These are phyloP conservation scores for Teunomyces aglyptinius DNA, from an alignment of 805 yeast genomes.

Conservation along the genomic window DNA sequence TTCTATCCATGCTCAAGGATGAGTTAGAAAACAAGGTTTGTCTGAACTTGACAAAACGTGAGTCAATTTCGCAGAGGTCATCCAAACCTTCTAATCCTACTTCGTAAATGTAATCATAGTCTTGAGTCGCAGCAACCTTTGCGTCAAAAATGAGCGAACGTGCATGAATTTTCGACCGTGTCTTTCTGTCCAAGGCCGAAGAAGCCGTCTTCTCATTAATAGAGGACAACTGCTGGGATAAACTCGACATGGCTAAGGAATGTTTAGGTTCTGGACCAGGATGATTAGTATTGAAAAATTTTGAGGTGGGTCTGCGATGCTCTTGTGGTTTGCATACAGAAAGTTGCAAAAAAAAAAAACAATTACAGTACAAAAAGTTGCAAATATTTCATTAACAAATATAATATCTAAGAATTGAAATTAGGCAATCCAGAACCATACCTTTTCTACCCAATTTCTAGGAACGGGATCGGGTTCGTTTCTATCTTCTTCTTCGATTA, in stretches of 20 bases:
- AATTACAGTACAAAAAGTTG: neutral
- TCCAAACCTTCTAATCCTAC: constrained; percentile 73
- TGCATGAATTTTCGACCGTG: constrained; percentile 82
- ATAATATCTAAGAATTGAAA: neutral
- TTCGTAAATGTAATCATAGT: constrained; percentile 75
- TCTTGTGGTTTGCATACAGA: neutral
- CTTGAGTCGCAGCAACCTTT: constrained; percentile 90
- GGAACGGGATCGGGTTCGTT: constrained; percentile 36
- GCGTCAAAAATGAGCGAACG: constrained; percentile 85
- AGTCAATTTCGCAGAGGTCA: constrained; percentile 68
- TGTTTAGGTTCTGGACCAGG: neutral
- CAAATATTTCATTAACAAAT: neutral
- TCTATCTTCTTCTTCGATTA: constrained; percentile 54
- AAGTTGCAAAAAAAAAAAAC: neutral
- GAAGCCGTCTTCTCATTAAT: constrained; percentile 65
- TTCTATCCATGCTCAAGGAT: constrained; percentile 75
- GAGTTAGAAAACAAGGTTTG: constrained; percentile 79
- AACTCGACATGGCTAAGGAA: constrained; percentile 43
- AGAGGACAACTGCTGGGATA: constrained; percentile 78
- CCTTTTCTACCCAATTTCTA: constrained; percentile 37
- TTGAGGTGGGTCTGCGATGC: constrained; percentile 4
- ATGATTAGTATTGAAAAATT: neutral
- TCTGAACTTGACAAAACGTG: constrained; percentile 69
- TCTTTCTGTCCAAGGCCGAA: constrained; percentile 80
- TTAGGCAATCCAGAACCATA: constrained; percentile 52